Evolutionary conservation across 2,329 filamentous ascomycete genomes (phyloP).

Genomic region (Aspergillus candidus): DNA sequence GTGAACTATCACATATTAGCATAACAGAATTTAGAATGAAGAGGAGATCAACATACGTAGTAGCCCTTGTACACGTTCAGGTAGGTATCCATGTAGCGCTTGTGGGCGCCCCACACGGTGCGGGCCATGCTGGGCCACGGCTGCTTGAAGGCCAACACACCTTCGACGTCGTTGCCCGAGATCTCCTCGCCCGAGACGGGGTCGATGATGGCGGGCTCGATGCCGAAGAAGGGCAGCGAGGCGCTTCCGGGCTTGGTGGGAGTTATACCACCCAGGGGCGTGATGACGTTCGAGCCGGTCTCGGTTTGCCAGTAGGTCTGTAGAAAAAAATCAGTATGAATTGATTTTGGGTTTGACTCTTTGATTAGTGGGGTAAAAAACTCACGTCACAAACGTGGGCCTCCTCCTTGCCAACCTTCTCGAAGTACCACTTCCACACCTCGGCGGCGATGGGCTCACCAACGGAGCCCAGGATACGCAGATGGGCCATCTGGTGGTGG

Average conservation of each 20-base stretch:
- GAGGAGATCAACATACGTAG: slow-evolving; percentile 64
- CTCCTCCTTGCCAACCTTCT: slow-evolving; percentile 87
- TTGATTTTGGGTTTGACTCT: no score
- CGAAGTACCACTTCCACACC: slow-evolving; percentile 99
- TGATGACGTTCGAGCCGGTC: slow-evolving; percentile 94
- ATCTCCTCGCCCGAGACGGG: slow-evolving; percentile 92
- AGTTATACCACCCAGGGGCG: slow-evolving; percentile 84
- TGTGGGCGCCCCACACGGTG: slow-evolving; percentile 95
- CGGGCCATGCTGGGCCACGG: slow-evolving; percentile 98
- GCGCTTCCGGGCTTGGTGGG: slow-evolving; percentile 96
- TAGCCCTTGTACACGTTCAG: slow-evolving; percentile 96
- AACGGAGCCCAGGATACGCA: slow-evolving; percentile 87
- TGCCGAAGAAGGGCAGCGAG: slow-evolving; percentile 95
- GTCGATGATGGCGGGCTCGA: slow-evolving; percentile 96
- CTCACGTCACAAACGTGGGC: slow-evolving; percentile 90
- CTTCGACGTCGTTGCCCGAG: slow-evolving; percentile 92
- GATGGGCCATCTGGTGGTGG: slow-evolving; percentile 78
- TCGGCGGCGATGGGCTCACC: slow-evolving; percentile 97
- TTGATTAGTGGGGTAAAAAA: no score
- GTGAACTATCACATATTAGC: slow-evolving; percentile 38
- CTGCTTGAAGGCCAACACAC: slow-evolving; percentile 94
- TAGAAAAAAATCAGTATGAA: no score
- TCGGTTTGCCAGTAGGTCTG: slow-evolving; percentile 99
- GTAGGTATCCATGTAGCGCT: slow-evolving; percentile 98
- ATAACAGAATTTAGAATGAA: background rate